A percentile compares a stretch with the other conserved stretches of the same genome.
Evolutionary conservation across 1,139 yeast genomes (phyloP).

Genomic region (Magnusiomyces ingens): DNA sequence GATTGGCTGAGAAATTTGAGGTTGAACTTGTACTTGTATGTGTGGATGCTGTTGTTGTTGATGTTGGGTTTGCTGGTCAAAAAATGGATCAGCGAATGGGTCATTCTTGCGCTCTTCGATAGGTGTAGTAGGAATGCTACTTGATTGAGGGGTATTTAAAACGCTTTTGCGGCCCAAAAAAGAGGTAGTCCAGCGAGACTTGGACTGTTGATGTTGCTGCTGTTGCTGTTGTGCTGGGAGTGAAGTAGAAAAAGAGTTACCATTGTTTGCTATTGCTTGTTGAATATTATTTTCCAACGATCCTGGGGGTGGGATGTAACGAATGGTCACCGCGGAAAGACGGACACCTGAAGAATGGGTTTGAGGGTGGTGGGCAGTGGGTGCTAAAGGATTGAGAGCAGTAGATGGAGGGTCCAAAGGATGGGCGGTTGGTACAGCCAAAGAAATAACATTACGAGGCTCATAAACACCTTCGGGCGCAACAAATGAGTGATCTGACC

Average conservation of each 20-base stretch:
- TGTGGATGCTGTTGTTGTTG: too few relatives aligned
- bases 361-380: slow-evolving; percentile 28
- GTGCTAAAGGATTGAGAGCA: slow-evolving; percentile 33
- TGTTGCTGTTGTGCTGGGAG: neutral
- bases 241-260: too few relatives aligned
- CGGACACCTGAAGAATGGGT: slow-evolving; percentile 27
- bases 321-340: slow-evolving; percentile 18
- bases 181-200: slow-evolving; percentile 2
- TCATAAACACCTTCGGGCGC: slow-evolving; percentile 31
- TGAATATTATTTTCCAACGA: slow-evolving; percentile 6
- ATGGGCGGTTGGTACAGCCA: slow-evolving; percentile 34
- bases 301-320: slow-evolving; percentile 12
- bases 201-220: neutral
- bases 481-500: slow-evolving; percentile 20
- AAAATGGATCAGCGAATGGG: too few relatives aligned
- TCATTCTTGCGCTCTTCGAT: too few relatives aligned
- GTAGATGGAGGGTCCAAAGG: slow-evolving; percentile 34
- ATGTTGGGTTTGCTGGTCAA: too few relatives aligned
- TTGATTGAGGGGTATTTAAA: too few relatives aligned
- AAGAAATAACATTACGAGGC: slow-evolving; percentile 28
- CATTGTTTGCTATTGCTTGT: neutral
- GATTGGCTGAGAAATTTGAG: too few relatives aligned
- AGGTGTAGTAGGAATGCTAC: too few relatives aligned
- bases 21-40: too few relatives aligned
- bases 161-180: neutral